phyloP scores from a whole-genome alignment of 345 rosid species.

The Ricinus communis region DNA sequence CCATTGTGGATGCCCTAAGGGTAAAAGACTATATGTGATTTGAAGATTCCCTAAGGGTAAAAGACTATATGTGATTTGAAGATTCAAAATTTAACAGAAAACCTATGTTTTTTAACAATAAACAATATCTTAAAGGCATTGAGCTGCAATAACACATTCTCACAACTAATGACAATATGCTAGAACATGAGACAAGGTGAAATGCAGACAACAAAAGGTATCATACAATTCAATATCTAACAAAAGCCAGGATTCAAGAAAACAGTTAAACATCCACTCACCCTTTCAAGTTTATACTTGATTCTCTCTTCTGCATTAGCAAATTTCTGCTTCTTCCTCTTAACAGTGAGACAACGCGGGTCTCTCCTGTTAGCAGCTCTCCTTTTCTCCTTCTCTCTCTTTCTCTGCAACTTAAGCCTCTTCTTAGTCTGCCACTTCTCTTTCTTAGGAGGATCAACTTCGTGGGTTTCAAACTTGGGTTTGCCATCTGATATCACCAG shows the following conservation, averaged over 20 bases:
- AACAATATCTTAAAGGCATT: background rate
- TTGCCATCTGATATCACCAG: slow-evolving; percentile 86
- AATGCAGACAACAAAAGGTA: background rate
- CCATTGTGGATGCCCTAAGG: too few relatives aligned
- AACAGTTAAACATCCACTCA: slow-evolving; percentile 19
- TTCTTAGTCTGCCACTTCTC: slow-evolving; percentile 79
- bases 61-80: background rate
- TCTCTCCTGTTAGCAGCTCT: slow-evolving; percentile 82
- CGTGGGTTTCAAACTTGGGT: slow-evolving; percentile 76
- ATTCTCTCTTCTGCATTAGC: slow-evolving; percentile 74
- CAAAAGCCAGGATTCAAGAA: background rate
- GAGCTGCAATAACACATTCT: background rate
- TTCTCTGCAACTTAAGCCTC: slow-evolving; percentile 66
- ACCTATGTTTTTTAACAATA: background rate
- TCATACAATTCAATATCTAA: background rate
- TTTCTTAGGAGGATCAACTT: slow-evolving; percentile 80
- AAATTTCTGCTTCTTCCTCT: slow-evolving; percentile 66
- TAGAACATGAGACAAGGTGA: background rate
- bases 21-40: too few relatives aligned
- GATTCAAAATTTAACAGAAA: background rate
- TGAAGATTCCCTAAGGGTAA: too few relatives aligned
- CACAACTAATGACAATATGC: background rate
- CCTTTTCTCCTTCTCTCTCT: slow-evolving; percentile 72
- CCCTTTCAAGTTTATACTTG: slow-evolving; percentile 81
- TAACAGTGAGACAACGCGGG: slow-evolving; percentile 69